Percentiles rank a stretch among this genome's conserved stretches.
These are phyloP conservation scores for Fusarium citri DNA, from an alignment of 2,329 filamentous ascomycete species.

Conservation along the genomic window DNA sequence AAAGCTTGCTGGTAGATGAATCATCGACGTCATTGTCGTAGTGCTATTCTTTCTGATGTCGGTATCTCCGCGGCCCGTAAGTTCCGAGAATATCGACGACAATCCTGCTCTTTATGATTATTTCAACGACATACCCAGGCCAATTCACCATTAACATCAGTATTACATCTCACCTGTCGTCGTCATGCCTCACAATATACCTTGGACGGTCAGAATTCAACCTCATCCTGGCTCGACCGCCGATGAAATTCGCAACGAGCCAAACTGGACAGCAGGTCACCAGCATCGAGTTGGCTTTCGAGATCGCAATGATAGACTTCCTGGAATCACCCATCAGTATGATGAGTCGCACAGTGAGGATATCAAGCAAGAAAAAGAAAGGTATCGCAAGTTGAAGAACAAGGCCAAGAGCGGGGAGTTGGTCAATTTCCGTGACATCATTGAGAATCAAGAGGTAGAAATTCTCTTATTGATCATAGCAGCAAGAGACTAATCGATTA, in stretches of 20 bases:
- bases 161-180: rapidly evolving
- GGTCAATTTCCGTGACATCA: not conserved
- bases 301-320: not conserved
- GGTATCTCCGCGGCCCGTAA: not conserved
- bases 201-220: not conserved
- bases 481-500: rapidly evolving
- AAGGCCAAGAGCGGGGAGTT: not conserved
- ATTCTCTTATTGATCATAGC: rapidly evolving
- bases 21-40: not conserved
- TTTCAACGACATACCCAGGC: not conserved
- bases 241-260: not conserved
- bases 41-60: not conserved
- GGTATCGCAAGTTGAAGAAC: not conserved
- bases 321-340: not conserved
- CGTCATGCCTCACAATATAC: not conserved
- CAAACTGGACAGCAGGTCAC: not conserved
- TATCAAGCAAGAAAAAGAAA: not conserved
- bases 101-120: too few relatives aligned
- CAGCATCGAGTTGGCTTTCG: not conserved
- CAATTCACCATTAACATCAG: too few relatives aligned
- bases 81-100: not conserved
- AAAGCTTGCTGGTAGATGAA: not conserved
- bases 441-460: not conserved
- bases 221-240: not conserved
- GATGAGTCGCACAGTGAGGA: not conserved